Evolutionary conservation across 257 asterid genomes (phyloP), one percentile per base, ranked within the genome.

Genomic region (Ehretia macrophylla): DNA sequence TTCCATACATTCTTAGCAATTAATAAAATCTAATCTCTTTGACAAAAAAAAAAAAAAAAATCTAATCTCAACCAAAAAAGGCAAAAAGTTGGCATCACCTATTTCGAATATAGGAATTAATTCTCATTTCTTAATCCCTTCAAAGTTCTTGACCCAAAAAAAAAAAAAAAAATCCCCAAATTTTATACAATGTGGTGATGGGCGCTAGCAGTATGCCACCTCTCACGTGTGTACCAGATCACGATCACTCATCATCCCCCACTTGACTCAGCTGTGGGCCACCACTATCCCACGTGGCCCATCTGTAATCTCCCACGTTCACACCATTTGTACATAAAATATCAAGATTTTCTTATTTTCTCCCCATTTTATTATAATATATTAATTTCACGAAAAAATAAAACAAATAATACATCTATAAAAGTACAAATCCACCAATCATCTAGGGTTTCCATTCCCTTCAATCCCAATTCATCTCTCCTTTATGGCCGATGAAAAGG

Each of bases 381-480:
- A n/a, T 0, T 21, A n/a, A 17, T 48, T 46, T 60, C 57, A 8
- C 11, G 17, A 18, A 8, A 19, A 16, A 16, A 13, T 32, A 12
- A n/a, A 45, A 38, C 6, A 2, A 42, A 42, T 42, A 42, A 3
- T 42, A 42, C 16, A 42, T 4, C 47, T 42, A 42, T 51, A 56
- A 51, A 53, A 22, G 60, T 56, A 63, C 75, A 49, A 59, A 59
- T 63, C 68, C 51, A 14, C 44, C 53, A 27, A 37, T 13, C 47
- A 48, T 11, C 60, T 63, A 72, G 71, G 82, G 76, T 66, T 61
- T 70, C 37, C 60, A 35, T 50, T 62, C 9, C 58, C 19, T 51
- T 64, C 55, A 69, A 58, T 50, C 56, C 27, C 47, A 42, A 42
- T 9, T 60, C 71, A 50, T 63, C 56, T 44, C 57, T 56, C 62